Conservation (phyloP, 805 yeast genomes). For the Pichia deserticola region DNA sequence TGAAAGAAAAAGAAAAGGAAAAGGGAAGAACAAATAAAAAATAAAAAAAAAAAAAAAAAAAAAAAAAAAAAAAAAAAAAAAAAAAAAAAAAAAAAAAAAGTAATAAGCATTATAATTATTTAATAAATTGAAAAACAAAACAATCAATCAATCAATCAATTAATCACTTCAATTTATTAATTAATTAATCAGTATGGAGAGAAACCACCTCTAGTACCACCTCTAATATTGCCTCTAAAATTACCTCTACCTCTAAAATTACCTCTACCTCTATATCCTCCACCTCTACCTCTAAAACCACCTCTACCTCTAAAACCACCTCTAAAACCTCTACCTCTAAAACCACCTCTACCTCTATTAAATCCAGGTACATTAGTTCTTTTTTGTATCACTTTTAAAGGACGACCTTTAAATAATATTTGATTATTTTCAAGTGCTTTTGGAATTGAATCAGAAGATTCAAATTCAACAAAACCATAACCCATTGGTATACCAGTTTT, state of each 20-base stretch:
- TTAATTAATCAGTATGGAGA: constrained; percentile 22
- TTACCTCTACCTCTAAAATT: neutral
- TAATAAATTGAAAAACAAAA: too few species aligned
- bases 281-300: constrained; percentile 13
- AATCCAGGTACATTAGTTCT: constrained; percentile 79
- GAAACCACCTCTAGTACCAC: constrained; percentile 20
- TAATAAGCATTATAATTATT: too few species aligned
- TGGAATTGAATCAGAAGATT: constrained; percentile 55
- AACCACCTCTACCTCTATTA: constrained; percentile 34
- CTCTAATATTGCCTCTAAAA: constrained; percentile 1
- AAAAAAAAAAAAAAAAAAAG: neutral
- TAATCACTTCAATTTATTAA: neutral
- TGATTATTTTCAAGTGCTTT: constrained; percentile 61
- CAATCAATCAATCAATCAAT: too few species aligned
- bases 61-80: neutral
- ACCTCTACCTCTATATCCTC: neutral
- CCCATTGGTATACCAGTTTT: constrained; percentile 80
- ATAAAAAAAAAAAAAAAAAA: too few species aligned
- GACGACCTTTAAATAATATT: constrained; percentile 57
- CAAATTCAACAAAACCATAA: constrained; percentile 78
- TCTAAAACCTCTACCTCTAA: constrained; percentile 14
- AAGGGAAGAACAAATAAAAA: too few species aligned
- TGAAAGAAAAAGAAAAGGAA: too few species aligned
- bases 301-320: constrained; percentile 25
- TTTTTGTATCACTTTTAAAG: constrained; percentile 66